A percentile compares a stretch with the other conserved stretches of the same genome.
phyloP scores from a whole-genome alignment of 2,329 filamentous ascomycete genomes.

The Cladorrhinum sp. region DNA sequence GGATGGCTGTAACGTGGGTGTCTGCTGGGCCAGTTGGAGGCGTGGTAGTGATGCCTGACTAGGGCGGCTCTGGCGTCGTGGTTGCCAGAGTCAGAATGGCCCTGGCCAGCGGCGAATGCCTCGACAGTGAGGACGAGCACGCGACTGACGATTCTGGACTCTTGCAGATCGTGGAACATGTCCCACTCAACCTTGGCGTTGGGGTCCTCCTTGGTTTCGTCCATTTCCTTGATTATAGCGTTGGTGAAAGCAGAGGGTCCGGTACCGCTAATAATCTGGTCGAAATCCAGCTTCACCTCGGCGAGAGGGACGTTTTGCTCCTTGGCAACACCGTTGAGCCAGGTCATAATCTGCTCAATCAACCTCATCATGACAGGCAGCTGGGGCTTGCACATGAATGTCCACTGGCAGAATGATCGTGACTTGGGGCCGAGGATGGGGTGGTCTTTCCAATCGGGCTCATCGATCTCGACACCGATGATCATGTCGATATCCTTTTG shows the following conservation, averaged over 20 bases:
- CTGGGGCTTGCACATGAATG: conserved; percentile 66
- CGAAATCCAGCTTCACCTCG: conserved; percentile 65
- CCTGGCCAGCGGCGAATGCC: conserved; percentile 69
- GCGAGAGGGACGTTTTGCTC: conserved; percentile 58
- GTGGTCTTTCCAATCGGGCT: conserved; percentile 62
- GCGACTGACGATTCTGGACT: conserved; percentile 62
- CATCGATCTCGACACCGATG: conserved; percentile 68
- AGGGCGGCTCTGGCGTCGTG: conserved; percentile 64
- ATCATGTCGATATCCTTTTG: conserved; percentile 68
- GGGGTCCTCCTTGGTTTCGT: conserved; percentile 36
- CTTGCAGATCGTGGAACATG: conserved; percentile 61
- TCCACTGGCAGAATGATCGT: conserved; percentile 72
- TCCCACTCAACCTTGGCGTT: conserved; percentile 57
- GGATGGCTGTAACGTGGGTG: conserved; percentile 67
- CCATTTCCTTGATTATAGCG: conserved; percentile 65
- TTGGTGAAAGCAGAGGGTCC: conserved; percentile 68
- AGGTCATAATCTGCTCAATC: conserved; percentile 65
- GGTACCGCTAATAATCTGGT: conserved; percentile 70
- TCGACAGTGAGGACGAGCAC: conserved; percentile 68
- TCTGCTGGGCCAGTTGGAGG: conserved; percentile 65
- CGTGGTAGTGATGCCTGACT: conserved; percentile 73
- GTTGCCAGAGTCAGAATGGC: conserved; percentile 69
- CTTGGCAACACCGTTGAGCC: conserved; percentile 59
- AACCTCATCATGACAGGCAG: conserved; percentile 66
- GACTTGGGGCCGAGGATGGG: conserved; percentile 66